Percentiles rank a stretch among this genome's conserved stretches.
These are phyloP conservation scores for Moesziomyces globuligerus DNA, from an alignment of 1,284 basidiomycete genomes.

Conservation along the genomic window DNA sequence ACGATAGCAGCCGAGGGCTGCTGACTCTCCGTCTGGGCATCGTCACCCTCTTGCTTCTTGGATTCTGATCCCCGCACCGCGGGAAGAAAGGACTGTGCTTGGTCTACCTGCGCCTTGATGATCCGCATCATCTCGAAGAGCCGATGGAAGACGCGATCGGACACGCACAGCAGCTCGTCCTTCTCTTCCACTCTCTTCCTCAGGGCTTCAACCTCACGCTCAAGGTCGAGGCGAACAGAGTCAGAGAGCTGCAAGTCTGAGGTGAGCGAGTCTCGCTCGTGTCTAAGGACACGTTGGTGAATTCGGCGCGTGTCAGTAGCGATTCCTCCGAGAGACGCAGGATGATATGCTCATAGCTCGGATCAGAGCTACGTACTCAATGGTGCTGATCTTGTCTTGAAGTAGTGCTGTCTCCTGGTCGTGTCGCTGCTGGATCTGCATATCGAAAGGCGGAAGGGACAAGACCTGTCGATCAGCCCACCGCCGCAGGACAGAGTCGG, in stretches of 20 bases:
- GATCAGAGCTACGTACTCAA: background rate
- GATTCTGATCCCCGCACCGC: slow-evolving; percentile 24
- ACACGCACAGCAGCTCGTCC: slow-evolving; percentile 33
- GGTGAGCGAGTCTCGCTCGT: slow-evolving; percentile 2
- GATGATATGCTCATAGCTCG: too few relatives aligned
- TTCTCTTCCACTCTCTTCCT: slow-evolving; percentile 10
- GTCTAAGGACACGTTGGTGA: too few relatives aligned
- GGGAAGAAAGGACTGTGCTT: slow-evolving; percentile 24
- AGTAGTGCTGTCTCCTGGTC: background rate
- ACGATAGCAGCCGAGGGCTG: too few relatives aligned
- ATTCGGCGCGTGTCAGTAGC: too few relatives aligned
- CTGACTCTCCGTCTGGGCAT: background rate
- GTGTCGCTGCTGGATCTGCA: background rate
- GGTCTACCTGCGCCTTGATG: slow-evolving; percentile 25
- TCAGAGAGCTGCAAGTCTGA: slow-evolving; percentile 10
- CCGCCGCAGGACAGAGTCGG: too few relatives aligned
- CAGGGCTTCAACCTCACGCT: slow-evolving; percentile 12
- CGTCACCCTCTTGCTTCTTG: background rate
- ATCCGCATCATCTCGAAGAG: slow-evolving; percentile 22
- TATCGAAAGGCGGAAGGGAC: background rate
- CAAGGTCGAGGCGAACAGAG: background rate
- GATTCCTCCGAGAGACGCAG: too few relatives aligned
- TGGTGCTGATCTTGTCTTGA: background rate
- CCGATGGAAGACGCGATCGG: slow-evolving; percentile 24
- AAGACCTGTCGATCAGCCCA: too few relatives aligned